A percentile compares a stretch with the other conserved stretches of the same genome.
These are phyloP conservation scores for Fagopyrum tataricum DNA, from an alignment of 148 eudicot genomes.

Conservation along the genomic window DNA sequence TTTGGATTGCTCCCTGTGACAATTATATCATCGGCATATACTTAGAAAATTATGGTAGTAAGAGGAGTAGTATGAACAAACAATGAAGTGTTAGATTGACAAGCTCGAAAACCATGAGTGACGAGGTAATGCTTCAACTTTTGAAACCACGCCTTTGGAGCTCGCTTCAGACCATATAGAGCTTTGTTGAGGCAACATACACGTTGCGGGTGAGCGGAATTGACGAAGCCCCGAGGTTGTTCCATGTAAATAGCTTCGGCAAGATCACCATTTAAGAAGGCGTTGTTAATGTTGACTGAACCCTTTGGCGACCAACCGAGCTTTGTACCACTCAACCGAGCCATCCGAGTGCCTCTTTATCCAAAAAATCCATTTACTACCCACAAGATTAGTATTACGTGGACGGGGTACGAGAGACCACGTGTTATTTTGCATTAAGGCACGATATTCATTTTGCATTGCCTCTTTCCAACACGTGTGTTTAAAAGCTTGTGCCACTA, in stretches of 20 bases:
- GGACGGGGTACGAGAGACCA: not conserved
- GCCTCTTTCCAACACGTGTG: too few species aligned
- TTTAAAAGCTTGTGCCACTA: too few species aligned
- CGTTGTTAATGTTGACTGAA: not conserved
- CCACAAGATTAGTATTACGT: slow-evolving; percentile 9
- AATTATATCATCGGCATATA: not conserved
- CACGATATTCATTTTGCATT: too few species aligned
- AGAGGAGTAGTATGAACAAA: not conserved
- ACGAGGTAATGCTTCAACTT: not conserved
- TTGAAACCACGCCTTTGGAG: not conserved
- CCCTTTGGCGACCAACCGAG: too few species aligned
- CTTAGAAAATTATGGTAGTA: not conserved
- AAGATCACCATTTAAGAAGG: slow-evolving; percentile 8
- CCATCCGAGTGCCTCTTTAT: slow-evolving; percentile 3
- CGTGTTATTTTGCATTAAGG: too few species aligned
- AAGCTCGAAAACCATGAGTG: not conserved
- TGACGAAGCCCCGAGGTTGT: not conserved
- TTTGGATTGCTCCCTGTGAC: not conserved
- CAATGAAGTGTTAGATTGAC: not conserved
- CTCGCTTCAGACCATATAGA: not conserved
- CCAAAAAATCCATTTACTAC: slow-evolving; percentile 10
- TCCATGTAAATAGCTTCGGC: slow-evolving; percentile 1
- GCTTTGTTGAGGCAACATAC: not conserved
- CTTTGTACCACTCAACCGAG: not conserved
- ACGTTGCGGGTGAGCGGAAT: not conserved